Evolutionary conservation across 352 stramenopile species (phyloP).

Genomic region (Phytopythium sindhum): DNA sequence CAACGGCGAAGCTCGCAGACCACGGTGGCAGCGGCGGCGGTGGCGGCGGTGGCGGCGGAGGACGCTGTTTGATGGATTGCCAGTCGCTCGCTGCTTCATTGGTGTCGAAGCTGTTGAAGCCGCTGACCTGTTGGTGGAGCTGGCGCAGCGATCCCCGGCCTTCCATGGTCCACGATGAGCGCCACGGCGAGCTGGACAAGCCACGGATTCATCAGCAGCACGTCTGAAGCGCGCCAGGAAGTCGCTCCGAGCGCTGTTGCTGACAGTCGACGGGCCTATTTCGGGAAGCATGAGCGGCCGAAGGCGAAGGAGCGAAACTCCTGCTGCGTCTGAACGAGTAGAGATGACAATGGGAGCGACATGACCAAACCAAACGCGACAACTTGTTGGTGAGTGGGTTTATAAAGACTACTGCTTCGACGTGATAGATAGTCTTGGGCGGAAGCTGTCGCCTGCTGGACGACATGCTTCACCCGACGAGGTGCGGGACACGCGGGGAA

Average conservation of each 20-base stretch:
- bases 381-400: neutral
- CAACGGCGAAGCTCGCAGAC: constrained; percentile 14
- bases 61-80: constrained; percentile 26
- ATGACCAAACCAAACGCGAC: neutral
- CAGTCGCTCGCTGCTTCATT: constrained; percentile 10
- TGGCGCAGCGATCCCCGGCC: constrained; percentile 42
- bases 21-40: constrained; percentile 50
- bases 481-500: neutral
- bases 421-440: neutral
- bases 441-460: too few species aligned
- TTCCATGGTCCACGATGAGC: constrained; percentile 21
- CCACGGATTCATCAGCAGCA: neutral
- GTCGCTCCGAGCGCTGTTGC: neutral
- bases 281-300: neutral
- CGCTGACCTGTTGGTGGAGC: constrained; percentile 40
- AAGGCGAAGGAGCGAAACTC: neutral
- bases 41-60: constrained; percentile 28
- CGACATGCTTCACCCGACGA: too few species aligned
- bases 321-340: neutral
- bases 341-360: neutral
- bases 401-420: neutral
- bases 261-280: neutral
- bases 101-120: constrained; percentile 8
- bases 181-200: neutral
- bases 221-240: neutral